phyloP scores from a whole-genome alignment of 1,139 yeast species.

The Suzukiozyma palmioleophila region DNA sequence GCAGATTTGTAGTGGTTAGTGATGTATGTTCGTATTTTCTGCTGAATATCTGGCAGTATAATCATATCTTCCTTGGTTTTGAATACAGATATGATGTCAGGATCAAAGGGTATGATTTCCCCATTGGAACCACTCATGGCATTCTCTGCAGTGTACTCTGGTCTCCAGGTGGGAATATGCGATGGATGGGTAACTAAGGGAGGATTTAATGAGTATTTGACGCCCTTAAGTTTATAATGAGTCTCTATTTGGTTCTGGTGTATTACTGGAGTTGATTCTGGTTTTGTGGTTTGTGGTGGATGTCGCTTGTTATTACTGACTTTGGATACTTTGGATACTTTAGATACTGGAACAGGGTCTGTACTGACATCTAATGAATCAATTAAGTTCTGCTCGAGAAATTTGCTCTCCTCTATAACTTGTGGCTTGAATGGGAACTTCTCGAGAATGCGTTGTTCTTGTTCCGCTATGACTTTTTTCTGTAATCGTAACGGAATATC shows the following conservation, averaged over 20 bases:
- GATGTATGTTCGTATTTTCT: slow-evolving; percentile 51
- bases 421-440: slow-evolving; percentile 35
- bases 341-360: neutral
- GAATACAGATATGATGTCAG: slow-evolving; percentile 25
- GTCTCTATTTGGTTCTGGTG: slow-evolving; percentile 12
- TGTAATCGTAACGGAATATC: slow-evolving; percentile 39
- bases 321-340: too few species aligned
- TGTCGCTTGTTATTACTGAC: slow-evolving; percentile 5
- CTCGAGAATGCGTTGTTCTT: slow-evolving; percentile 27
- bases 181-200: slow-evolving; percentile 75
- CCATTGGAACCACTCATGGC: slow-evolving; percentile 18
- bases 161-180: slow-evolving; percentile 64
- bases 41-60: slow-evolving; percentile 26
- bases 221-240: slow-evolving; percentile 31
- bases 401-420: slow-evolving; percentile 22
- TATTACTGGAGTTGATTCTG: neutral
- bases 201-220: slow-evolving; percentile 50
- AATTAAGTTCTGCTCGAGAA: slow-evolving; percentile 21
- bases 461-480: slow-evolving; percentile 41
- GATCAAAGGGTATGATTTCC: slow-evolving; percentile 20
- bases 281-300: neutral
- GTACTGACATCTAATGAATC: slow-evolving; percentile 7
- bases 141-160: slow-evolving; percentile 38
- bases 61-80: slow-evolving; percentile 14
- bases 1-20: slow-evolving; percentile 42